These are phyloP conservation scores for Rubia occidens DNA, from an alignment of 305 asterid species.

Conservation along the genomic window DNA sequence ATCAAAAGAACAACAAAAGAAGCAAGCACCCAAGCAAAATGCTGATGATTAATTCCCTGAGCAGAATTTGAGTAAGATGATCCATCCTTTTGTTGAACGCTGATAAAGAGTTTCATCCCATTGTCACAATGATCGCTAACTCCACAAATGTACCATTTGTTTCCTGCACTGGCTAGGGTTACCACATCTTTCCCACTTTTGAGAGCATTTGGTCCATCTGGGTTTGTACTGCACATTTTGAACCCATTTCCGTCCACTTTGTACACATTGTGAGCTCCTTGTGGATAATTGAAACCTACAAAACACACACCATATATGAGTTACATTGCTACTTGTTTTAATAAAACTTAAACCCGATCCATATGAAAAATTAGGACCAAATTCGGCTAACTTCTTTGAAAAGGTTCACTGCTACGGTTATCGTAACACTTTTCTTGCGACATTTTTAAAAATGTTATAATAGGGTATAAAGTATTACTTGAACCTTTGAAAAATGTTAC, in stretches of 20 bases:
- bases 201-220: slow-evolving; percentile 10
- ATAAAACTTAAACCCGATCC: no score
- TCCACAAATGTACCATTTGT: slow-evolving; percentile 31
- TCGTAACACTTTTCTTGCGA: no score
- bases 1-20: background rate
- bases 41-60: background rate
- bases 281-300: background rate
- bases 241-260: slow-evolving; percentile 4
- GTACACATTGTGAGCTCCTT: background rate
- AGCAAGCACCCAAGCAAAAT: background rate
- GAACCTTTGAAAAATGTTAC: no score
- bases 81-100: slow-evolving; percentile 10
- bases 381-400: no score
- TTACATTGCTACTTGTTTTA: background rate
- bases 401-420: no score
- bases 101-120: slow-evolving; percentile 26
- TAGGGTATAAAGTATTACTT: no score
- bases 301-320: background rate
- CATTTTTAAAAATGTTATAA: no score
- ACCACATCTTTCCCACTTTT: slow-evolving; percentile 23
- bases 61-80: background rate
- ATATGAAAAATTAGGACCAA: no score
- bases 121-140: slow-evolving; percentile 14
- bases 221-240: background rate
- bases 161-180: slow-evolving; percentile 21